These are phyloP conservation scores for Saccharomycopsis hybrid DNA, from an alignment of 1,139 yeast genomes.

Conservation along the genomic window DNA sequence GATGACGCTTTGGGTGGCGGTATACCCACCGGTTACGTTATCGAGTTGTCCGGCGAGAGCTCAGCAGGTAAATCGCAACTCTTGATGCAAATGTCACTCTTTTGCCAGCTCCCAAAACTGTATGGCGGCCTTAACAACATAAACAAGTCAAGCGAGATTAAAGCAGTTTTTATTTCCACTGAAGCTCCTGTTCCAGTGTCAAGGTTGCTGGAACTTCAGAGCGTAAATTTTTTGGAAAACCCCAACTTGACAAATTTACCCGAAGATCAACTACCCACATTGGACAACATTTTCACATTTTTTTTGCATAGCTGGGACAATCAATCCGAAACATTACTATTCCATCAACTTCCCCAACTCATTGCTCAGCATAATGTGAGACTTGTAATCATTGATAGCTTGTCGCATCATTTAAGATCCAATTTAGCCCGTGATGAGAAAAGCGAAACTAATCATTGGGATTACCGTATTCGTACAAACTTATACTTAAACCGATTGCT, in stretches of 20 bases:
- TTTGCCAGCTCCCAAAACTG: conserved; percentile 44
- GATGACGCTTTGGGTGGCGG: conserved; percentile 67
- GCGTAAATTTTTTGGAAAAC: conserved; percentile 24
- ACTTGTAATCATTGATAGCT: conserved; percentile 66
- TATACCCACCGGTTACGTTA: conserved; percentile 54
- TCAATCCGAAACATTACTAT: conserved; percentile 66
- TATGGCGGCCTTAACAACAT: conserved; percentile 40
- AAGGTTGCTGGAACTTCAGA: conserved; percentile 38
- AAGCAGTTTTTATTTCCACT: conserved; percentile 58
- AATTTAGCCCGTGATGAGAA: not conserved
- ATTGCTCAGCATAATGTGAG: conserved; percentile 41
- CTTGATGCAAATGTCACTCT: conserved; percentile 53
- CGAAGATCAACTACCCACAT: conserved; percentile 28
- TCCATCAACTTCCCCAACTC: conserved; percentile 56
- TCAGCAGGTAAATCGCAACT: conserved; percentile 84
- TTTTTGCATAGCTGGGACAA: conserved; percentile 58
- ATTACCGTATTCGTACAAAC: not conserved
- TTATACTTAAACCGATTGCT: conserved; percentile 41
- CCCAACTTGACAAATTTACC: not conserved
- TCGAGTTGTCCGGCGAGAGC: conserved; percentile 80
- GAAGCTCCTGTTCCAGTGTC: conserved; percentile 68
- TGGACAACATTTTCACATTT: conserved; percentile 32
- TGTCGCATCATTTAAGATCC: conserved; percentile 78
- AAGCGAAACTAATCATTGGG: conserved; percentile 21
- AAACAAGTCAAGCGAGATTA: not conserved